These are phyloP conservation scores for Coemansia asiatica DNA, from an alignment of 192 early-diverging fungal genomes.

Conservation along the genomic window DNA sequence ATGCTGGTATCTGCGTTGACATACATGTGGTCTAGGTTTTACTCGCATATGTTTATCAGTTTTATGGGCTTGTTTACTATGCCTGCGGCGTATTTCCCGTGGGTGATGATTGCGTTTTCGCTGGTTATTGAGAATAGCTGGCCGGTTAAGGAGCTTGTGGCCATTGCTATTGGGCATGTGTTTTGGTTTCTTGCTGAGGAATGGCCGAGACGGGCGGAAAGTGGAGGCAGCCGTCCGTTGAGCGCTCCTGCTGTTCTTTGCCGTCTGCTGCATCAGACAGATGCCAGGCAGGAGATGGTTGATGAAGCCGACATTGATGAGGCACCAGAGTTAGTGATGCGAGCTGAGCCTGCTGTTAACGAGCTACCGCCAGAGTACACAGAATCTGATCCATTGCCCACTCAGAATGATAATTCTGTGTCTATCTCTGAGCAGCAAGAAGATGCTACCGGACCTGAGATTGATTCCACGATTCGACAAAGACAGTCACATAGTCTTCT, in stretches of 20 bases:
- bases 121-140: slow-evolving; percentile 66
- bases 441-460: background rate
- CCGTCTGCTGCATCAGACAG: slow-evolving; percentile 30
- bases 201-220: slow-evolving; percentile 73
- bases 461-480: background rate
- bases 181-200: slow-evolving; percentile 96
- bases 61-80: slow-evolving; percentile 92
- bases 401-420: background rate
- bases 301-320: background rate
- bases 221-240: slow-evolving; percentile 36
- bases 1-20: slow-evolving; percentile 83
- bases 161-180: slow-evolving; percentile 86
- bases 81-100: slow-evolving; percentile 88
- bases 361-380: background rate
- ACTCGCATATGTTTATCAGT: slow-evolving; percentile 83
- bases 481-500: background rate
- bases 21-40: slow-evolving; percentile 96
- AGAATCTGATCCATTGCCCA: background rate
- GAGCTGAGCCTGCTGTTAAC: background rate
- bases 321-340: background rate
- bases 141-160: slow-evolving; percentile 78
- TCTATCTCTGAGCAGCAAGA: background rate
- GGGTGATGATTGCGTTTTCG: slow-evolving; percentile 86
- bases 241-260: slow-evolving; percentile 36
- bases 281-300: slow-evolving; percentile 2